phyloP scores from a whole-genome alignment of 2,329 filamentous ascomycete species.

The Chaetomium sp. region DNA sequence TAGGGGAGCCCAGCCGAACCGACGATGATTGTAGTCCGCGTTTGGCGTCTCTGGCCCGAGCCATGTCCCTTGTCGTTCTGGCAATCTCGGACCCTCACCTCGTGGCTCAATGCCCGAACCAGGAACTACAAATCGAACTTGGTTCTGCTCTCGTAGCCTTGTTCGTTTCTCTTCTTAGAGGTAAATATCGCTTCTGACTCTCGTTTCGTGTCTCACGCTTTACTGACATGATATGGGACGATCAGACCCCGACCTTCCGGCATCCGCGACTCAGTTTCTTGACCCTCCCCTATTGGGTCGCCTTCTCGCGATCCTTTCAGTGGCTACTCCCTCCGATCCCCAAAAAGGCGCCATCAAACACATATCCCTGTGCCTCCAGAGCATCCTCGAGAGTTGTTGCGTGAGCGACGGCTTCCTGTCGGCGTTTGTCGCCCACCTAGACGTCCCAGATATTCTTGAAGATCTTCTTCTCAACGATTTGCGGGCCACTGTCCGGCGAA shows the following conservation, averaged over 20 bases:
- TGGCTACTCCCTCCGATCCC: conserved; percentile 32
- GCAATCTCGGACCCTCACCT: conserved; percentile 63
- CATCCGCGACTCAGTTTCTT: conserved; percentile 31
- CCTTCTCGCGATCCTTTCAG: conserved; percentile 38
- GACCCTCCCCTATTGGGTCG: conserved; percentile 38
- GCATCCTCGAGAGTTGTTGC: conserved; percentile 46
- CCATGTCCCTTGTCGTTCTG: conserved; percentile 57
- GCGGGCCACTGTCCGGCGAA: conserved; percentile 42
- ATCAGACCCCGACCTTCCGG: conserved; percentile 31
- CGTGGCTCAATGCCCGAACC: conserved; percentile 48
- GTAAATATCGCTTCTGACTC: conserved; percentile 40
- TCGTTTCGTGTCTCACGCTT: conserved; percentile 28
- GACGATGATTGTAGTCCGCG: conserved; percentile 32
- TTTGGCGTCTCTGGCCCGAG: conserved; percentile 46
- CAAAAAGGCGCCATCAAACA: conserved; percentile 39
- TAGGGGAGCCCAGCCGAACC: conserved; percentile 29
- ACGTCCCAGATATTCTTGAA: conserved; percentile 38
- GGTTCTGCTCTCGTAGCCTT: conserved; percentile 59
- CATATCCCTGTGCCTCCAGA: conserved; percentile 43
- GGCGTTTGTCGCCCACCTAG: conserved; percentile 40
- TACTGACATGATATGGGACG: conserved; percentile 33
- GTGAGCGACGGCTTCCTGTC: conserved; percentile 46
- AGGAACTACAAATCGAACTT: conserved; percentile 52
- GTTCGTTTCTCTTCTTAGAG: conserved; percentile 57
- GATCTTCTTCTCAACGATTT: conserved; percentile 45